These are phyloP conservation scores for Apophysomyces sp. DNA, from an alignment of 371 early-diverging fungal genomes.

Conservation along the genomic window DNA sequence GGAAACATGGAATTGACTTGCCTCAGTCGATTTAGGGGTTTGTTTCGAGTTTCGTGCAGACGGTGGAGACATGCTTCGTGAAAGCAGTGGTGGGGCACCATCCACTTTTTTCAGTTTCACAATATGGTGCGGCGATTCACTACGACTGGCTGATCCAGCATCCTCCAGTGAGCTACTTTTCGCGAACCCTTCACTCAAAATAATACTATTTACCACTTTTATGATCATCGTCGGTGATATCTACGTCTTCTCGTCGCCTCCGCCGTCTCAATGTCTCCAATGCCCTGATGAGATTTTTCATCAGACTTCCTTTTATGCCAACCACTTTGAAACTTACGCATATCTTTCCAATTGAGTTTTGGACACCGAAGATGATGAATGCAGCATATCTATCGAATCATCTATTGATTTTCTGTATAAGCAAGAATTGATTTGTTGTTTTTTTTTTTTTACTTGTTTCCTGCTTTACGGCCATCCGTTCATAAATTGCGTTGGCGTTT, in stretches of 20 bases:
- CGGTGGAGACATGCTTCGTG: conserved; percentile 31
- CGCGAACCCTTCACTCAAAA: too few relatives aligned
- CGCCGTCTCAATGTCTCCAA: conserved; percentile 27
- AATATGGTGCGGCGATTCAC: conserved; percentile 25
- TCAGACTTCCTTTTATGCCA: not conserved
- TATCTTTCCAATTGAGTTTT: conserved; percentile 30
- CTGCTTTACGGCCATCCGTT: conserved; percentile 34
- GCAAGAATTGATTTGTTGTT: not conserved
- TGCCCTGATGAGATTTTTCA: conserved; percentile 13
- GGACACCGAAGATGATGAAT: not conserved
- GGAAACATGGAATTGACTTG: not conserved
- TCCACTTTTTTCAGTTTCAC: conserved; percentile 30
- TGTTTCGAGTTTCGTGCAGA: conserved; percentile 21
- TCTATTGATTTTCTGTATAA: conserved; percentile 1
- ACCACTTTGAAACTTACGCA: conserved; percentile 19
- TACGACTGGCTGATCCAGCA: conserved; percentile 10
- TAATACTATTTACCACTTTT: conserved; percentile 10
- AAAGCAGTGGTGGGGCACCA: conserved; percentile 5
- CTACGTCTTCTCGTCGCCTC: conserved; percentile 31
- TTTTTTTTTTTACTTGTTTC: conserved; percentile 21
- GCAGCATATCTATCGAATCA: conserved; percentile 5
- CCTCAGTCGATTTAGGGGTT: conserved; percentile 20
- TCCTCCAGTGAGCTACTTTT: too few relatives aligned
- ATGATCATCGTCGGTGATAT: conserved; percentile 16
- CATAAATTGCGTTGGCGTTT: conserved; percentile 22